Evolutionary conservation across 805 yeast species (phyloP), one percentile per base, ranked within the genome.

Genomic region (Zygotorulaspora danielsina): DNA sequence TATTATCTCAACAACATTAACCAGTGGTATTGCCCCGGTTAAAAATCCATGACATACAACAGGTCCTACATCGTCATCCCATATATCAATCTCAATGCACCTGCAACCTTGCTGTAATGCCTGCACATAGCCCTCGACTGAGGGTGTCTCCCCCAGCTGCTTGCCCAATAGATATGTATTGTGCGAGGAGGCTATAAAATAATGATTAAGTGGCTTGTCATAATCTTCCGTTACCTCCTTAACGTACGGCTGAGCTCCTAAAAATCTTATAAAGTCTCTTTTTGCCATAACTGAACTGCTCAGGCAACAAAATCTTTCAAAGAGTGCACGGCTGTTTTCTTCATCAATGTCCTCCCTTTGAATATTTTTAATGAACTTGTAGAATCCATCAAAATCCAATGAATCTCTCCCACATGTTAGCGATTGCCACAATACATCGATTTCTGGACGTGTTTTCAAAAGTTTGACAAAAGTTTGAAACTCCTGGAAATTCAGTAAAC

Each of bases 31-130:
- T 1, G 90, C 76, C 0, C 81, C 71, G 0, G 97, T 86, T 46
- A 93, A 76, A 0, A 95, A 78, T 0, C 98, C 98, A 61, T 93
- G 99, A 19, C 84, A 82, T 0, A 93, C 96, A 0, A 85, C 75
- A 0, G 98, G 98, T 0, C 82, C 89, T 9, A 64, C 61, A 22
- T 75, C 79, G 16, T 81, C 84, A 65, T 90, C 96, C 98, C 98
- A 93, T 15, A 93, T 71, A 61, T 93, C 99, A 28, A 93, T 78
- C 55, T 93, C 99, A n/a, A 93, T 71, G 46, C 96, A 89, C 32
- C 96, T 70, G 53, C 97, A 93, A 1, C 98, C 97, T 39, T 88
- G 75, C 57, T 88, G 96, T 34, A 93, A 65, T 0, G 86, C 93
- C 36, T 83, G 75, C 12, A 87, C 79, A 51, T 93, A 93, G 0